These are phyloP conservation scores for Globisporangium cederbergense DNA, from an alignment of 352 stramenopile genomes.

Conservation along the genomic window DNA sequence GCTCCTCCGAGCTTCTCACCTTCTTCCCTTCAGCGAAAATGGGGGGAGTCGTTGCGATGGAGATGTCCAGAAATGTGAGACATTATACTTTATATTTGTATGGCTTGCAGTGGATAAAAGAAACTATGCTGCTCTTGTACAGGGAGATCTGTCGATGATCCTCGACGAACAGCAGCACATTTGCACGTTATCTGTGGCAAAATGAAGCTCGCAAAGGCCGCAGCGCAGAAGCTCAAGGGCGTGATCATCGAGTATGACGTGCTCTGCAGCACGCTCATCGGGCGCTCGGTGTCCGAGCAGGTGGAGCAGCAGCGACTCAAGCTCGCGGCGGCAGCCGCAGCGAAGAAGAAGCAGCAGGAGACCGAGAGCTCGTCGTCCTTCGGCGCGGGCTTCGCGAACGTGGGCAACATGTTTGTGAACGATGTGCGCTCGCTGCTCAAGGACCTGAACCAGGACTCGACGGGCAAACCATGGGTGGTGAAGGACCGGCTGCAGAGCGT, in stretches of 20 bases:
- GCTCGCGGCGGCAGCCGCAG: conserved; percentile 14
- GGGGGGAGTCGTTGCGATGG: not conserved
- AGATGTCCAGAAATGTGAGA: not conserved
- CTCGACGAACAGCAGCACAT: not conserved
- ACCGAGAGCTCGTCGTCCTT: conserved; percentile 16
- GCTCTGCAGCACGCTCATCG: conserved; percentile 66
- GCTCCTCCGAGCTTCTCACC: conserved; percentile 8
- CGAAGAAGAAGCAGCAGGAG: conserved; percentile 18
- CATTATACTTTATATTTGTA: not conserved
- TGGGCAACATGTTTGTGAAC: conserved; percentile 54
- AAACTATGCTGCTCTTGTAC: no score
- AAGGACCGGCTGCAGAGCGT: conserved; percentile 65
- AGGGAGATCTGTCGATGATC: not conserved
- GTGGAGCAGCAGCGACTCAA: conserved; percentile 27
- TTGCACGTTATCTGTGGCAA: not conserved
- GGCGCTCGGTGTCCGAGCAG: conserved; percentile 34
- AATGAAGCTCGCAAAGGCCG: conserved; percentile 71
- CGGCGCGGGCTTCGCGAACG: conserved; percentile 23
- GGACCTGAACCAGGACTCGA: conserved; percentile 55
- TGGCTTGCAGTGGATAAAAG: not conserved
- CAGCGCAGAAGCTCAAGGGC: conserved; percentile 66
- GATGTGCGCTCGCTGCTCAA: conserved; percentile 65
- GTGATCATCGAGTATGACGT: conserved; percentile 79
- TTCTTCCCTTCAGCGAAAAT: conserved; percentile 2
- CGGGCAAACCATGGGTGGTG: conserved; percentile 54